Conservation (phyloP, 148 eudicot genomes). For the Silene latifolia region DNA sequence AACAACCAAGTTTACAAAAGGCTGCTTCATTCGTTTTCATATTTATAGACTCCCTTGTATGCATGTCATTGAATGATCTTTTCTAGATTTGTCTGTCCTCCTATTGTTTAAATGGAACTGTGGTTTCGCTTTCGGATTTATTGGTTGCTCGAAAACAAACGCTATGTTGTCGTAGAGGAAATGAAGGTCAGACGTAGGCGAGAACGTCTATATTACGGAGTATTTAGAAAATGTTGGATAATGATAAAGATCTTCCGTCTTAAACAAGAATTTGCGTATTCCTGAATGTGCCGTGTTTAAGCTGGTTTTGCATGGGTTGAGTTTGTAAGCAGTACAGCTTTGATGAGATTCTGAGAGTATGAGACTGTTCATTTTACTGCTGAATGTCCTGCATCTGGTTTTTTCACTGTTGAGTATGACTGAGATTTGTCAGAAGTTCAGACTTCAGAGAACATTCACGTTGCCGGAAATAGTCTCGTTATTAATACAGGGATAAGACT, state of each 20-base stretch:
- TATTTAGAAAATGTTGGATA: too few relatives aligned
- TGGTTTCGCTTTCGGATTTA: too few relatives aligned
- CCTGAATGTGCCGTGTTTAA: not conserved
- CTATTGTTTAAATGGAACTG: not conserved
- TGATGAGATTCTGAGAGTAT: not conserved
- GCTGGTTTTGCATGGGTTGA: not conserved
- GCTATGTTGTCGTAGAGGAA: too few relatives aligned
- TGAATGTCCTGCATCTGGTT: conserved; percentile 1
- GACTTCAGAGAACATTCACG: conserved; percentile 19
- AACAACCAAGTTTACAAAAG: conserved; percentile 1
- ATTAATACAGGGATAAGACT: too few relatives aligned
- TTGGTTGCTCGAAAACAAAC: too few relatives aligned
- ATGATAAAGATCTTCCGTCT: too few relatives aligned
- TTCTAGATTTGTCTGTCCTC: not conserved
- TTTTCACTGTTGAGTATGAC: conserved; percentile 10
- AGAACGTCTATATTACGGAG: too few relatives aligned
- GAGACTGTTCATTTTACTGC: not conserved
- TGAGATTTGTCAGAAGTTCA: conserved; percentile 9
- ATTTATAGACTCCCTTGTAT: conserved; percentile 1
- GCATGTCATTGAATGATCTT: not conserved
- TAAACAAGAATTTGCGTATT: too few relatives aligned
- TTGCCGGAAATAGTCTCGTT: too few relatives aligned
- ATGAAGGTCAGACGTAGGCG: too few relatives aligned
- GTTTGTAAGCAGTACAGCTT: not conserved
- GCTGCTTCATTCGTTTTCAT: not conserved